A percentile compares a stretch with the other conserved stretches of the same genome.
Evolutionary conservation across 1,284 basidiomycete species (phyloP).

Genomic region (Bothia castanella): DNA sequence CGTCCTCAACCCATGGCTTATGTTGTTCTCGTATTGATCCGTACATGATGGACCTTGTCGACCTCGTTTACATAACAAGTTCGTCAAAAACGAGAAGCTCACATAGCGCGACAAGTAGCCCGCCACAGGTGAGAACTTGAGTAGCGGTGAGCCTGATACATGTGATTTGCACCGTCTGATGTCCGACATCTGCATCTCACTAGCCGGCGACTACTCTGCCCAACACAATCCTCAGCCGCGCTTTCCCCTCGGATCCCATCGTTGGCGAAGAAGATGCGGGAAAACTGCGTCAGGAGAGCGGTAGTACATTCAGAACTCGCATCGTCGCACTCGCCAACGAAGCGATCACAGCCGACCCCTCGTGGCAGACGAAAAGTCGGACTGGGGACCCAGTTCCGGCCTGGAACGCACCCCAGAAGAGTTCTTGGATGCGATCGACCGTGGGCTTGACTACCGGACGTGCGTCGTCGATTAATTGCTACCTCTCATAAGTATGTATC

Average conservation of each 20-base stretch:
- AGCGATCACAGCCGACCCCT: slow-evolving; percentile 59
- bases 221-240: slow-evolving; percentile 72
- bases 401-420: slow-evolving; percentile 49
- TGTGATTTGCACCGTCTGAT: no score
- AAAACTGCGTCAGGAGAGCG: slow-evolving; percentile 62
- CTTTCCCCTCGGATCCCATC: slow-evolving; percentile 85
- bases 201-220: slow-evolving; percentile 88
- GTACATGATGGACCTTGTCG: no score
- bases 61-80: no score
- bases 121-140: no score
- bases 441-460: slow-evolving; percentile 75
- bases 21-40: no score
- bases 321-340: slow-evolving; percentile 86
- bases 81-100: no score
- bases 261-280: slow-evolving; percentile 95
- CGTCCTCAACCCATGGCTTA: no score
- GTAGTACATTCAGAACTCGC: slow-evolving; percentile 55
- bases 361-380: slow-evolving; percentile 45
- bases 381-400: slow-evolving; percentile 66
- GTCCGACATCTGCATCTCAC: slow-evolving; percentile 1
- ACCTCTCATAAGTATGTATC: slow-evolving; percentile 2
- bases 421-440: slow-evolving; percentile 83
- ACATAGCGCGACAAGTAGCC: no score
- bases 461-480: slow-evolving; percentile 33
- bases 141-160: no score